phyloP scores from a whole-genome alignment of 352 stramenopile species.

The Globisporangium sylvaticum region DNA sequence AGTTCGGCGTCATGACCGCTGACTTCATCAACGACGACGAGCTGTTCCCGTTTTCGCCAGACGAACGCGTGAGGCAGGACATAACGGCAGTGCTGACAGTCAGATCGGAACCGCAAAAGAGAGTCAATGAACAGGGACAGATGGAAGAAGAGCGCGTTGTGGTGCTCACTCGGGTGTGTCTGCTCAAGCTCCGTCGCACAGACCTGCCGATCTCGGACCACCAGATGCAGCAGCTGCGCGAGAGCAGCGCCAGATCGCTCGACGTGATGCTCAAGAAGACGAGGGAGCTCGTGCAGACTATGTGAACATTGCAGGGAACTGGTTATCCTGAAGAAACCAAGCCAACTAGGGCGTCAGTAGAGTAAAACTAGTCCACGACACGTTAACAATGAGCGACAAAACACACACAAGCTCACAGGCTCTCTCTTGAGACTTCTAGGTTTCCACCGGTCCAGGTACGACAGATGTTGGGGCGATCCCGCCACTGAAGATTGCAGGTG shows the following conservation, averaged over 20 bases:
- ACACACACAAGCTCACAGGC: no score
- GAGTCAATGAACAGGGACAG: neutral
- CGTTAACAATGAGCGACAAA: no score
- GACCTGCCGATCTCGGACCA: neutral
- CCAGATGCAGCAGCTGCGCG: neutral
- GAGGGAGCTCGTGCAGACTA: neutral
- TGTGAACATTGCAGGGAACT: neutral
- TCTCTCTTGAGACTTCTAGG: no score
- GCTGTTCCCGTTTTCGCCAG: conserved; percentile 6
- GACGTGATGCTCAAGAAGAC: conserved; percentile 7
- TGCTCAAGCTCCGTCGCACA: neutral
- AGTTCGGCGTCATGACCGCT: conserved; percentile 1
- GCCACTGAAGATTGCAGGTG: no score
- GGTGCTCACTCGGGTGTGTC: neutral
- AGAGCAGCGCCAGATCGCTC: neutral
- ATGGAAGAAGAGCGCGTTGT: conserved; percentile 10
- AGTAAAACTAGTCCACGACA: no score
- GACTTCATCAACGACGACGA: conserved; percentile 8
- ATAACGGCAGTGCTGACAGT: conserved; percentile 6
- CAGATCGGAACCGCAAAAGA: neutral
- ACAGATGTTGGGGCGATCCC: no score
- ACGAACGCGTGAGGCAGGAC: neutral
- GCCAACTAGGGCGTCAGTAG: no score
- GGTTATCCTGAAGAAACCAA: neutral
- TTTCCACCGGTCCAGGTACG: no score